Evolutionary conservation across 192 early-diverging fungal species (phyloP).

Genomic region (Lunasporangiospora selenospora): DNA sequence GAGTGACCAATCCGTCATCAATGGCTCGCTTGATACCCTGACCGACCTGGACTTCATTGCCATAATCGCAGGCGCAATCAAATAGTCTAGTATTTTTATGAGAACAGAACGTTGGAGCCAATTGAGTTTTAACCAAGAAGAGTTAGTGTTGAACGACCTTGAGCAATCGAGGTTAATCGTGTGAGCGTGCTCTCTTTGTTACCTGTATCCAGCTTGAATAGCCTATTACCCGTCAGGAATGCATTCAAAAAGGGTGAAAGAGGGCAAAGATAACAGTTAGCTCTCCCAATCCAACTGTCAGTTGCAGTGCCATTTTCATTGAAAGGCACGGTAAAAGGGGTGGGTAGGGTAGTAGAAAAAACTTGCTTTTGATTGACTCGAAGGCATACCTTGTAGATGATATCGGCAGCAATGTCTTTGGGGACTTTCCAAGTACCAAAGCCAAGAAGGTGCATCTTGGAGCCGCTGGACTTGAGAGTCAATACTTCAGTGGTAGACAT

Average conservation of each 20-base stretch:
- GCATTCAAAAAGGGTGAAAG: too few species aligned
- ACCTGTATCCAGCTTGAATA: slow-evolving; percentile 45
- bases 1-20: slow-evolving; percentile 56
- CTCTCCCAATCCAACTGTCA: too few species aligned
- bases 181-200: slow-evolving; percentile 41
- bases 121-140: background rate
- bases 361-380: too few species aligned
- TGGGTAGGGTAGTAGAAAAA: too few species aligned
- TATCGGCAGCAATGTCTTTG: slow-evolving; percentile 46
- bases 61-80: slow-evolving; percentile 69
- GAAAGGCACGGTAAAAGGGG: too few species aligned
- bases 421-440: slow-evolving; percentile 62
- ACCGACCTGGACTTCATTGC: slow-evolving; percentile 71
- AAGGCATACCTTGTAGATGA: slow-evolving; percentile 50
- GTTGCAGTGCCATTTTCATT: too few species aligned
- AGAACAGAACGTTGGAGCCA: too few species aligned
- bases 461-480: slow-evolving; percentile 52
- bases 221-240: too few species aligned
- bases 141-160: background rate
- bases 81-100: slow-evolving; percentile 28
- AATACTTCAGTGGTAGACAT: slow-evolving; percentile 39
- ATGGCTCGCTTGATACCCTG: slow-evolving; percentile 59
- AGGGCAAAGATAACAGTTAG: too few species aligned
- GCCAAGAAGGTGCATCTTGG: slow-evolving; percentile 62
- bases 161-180: background rate